These are phyloP conservation scores for Raphanus sativus DNA, from an alignment of 345 rosid species.

Conservation along the genomic window DNA sequence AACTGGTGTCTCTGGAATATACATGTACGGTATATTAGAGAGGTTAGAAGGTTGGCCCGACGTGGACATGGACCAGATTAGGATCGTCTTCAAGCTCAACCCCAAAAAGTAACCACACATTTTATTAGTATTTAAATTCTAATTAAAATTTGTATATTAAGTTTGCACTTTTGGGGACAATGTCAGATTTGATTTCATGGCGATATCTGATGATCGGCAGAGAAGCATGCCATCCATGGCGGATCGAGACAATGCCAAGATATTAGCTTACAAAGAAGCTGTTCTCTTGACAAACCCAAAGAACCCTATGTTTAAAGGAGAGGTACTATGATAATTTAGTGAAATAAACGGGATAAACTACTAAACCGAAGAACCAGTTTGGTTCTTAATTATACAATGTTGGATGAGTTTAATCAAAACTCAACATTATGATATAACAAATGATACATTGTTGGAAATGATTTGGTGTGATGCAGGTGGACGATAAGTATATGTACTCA, in stretches of 20 bases:
- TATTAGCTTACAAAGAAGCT: constrained; percentile 81
- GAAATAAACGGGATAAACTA: not conserved
- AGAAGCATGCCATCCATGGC: constrained; percentile 64
- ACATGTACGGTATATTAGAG: constrained; percentile 69
- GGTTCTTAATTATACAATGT: not conserved
- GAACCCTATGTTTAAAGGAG: constrained; percentile 57
- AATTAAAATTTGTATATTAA: not conserved
- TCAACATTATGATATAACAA: not conserved
- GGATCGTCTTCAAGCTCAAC: constrained; percentile 78
- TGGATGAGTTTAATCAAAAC: not conserved
- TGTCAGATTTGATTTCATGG: constrained; percentile 78
- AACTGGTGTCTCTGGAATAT: constrained; percentile 69
- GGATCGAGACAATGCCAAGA: constrained; percentile 52
- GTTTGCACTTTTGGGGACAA: not conserved
- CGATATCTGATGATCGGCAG: constrained; percentile 65
- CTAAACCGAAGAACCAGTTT: not conserved
- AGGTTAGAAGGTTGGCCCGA: constrained; percentile 77
- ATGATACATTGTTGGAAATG: not conserved
- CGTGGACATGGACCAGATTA: constrained; percentile 80
- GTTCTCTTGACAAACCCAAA: constrained; percentile 68
- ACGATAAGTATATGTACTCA: constrained; percentile 87
- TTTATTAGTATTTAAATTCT: not conserved
- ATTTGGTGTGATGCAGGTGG: constrained; percentile 54
- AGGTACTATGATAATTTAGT: constrained; percentile 40
- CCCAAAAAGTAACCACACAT: constrained; percentile 49